These are phyloP conservation scores for Boletus mariae DNA, from an alignment of 1,284 basidiomycete genomes.

Conservation along the genomic window DNA sequence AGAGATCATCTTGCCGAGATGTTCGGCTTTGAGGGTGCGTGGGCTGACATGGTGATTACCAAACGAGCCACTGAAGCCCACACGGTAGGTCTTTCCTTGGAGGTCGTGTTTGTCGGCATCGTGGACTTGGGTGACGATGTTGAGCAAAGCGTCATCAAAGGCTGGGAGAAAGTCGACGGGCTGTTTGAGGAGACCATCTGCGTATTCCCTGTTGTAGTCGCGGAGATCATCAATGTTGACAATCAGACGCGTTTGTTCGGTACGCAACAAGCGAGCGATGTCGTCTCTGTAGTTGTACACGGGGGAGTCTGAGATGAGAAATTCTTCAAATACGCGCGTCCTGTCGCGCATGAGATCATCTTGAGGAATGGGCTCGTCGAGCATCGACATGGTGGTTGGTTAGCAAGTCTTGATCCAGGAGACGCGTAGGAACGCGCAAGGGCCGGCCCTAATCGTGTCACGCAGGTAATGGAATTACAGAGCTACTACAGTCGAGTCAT, in stretches of 20 bases:
- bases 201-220: slow-evolving; percentile 84
- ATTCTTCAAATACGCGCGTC: slow-evolving; percentile 81
- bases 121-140: slow-evolving; percentile 73
- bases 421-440: slow-evolving; percentile 26
- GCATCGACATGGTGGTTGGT: slow-evolving; percentile 50
- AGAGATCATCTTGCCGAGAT: slow-evolving; percentile 95
- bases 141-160: slow-evolving; percentile 81
- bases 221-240: slow-evolving; percentile 97
- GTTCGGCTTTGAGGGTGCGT: slow-evolving; percentile 81
- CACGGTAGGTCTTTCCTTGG: slow-evolving; percentile 73
- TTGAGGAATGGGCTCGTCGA: slow-evolving; percentile 54
- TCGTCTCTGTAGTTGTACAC: slow-evolving; percentile 85
- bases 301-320: slow-evolving; percentile 76
- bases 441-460: slow-evolving; percentile 24
- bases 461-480: too few species aligned
- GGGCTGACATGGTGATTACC: slow-evolving; percentile 98
- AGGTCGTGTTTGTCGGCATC: slow-evolving; percentile 85
- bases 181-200: slow-evolving; percentile 81
- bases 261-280: slow-evolving; percentile 81
- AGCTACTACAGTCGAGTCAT: too few species aligned
- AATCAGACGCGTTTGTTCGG: slow-evolving; percentile 85
- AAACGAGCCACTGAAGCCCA: slow-evolving; percentile 98
- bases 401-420: slow-evolving; percentile 7
- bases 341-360: slow-evolving; percentile 77
- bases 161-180: slow-evolving; percentile 91